These are phyloP conservation scores for Toxoplasma gondii DNA, from an alignment of 169 alveolate species.

Conservation along the genomic window DNA sequence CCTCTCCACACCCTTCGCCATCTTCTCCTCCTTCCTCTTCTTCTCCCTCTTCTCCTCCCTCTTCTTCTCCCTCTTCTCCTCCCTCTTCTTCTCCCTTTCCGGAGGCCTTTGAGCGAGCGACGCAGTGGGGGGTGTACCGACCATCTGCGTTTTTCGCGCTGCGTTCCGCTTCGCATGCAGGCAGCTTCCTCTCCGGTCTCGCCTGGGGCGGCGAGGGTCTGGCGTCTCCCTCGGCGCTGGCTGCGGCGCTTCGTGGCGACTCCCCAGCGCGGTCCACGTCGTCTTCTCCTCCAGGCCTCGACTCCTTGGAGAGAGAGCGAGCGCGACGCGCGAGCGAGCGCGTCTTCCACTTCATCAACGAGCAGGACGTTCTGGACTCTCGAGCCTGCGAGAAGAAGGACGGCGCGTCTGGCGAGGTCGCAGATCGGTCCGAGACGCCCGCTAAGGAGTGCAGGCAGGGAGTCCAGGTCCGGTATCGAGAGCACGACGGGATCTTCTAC, in stretches of 20 bases:
- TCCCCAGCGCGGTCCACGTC: no score
- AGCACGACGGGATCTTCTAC: slow-evolving; percentile 29
- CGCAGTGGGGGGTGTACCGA: neutral
- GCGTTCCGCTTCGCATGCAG: neutral
- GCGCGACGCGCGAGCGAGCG: no score
- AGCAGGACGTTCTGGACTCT: no score
- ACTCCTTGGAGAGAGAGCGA: no score
- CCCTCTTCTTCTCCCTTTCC: neutral
- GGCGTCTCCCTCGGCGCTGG: no score
- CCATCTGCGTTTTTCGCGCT: neutral
- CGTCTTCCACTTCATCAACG: no score
- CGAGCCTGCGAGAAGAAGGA: no score
- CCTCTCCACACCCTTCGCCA: no score
- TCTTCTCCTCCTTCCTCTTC: no score
- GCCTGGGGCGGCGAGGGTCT: neutral
- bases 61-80: neutral
- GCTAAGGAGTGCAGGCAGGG: neutral
- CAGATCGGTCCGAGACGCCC: neutral
- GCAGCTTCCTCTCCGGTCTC: neutral
- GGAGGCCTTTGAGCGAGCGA: neutral
- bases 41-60: no score
- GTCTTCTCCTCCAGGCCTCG: no score
- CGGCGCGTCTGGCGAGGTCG: neutral
- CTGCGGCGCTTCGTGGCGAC: no score
- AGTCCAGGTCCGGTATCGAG: neutral